Base-by-base conservation (phyloP, 257 asterid genomes). In the Linderniella brevidens region DNA sequence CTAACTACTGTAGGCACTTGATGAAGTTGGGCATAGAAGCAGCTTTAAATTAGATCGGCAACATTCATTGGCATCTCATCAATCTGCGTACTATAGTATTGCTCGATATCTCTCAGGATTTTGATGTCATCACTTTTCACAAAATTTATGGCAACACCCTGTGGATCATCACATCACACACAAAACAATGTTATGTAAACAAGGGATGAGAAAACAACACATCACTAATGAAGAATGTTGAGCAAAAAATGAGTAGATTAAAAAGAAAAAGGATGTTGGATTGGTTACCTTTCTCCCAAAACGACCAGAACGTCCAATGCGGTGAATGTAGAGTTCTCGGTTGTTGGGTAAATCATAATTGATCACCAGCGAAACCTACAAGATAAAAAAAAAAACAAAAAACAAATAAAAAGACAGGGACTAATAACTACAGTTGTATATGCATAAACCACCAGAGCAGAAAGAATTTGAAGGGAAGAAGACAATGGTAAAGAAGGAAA, bases 21-120 rank as follows among this genome's bases (percentile, higher is more conserved):
- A n/a, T n/a, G n/a, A n/a, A n/a, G n/a, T n/a, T n/a, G n/a, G n/a
- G n/a, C n/a, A n/a, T n/a, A n/a, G n/a, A n/a, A n/a, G n/a, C n/a
- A n/a, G n/a, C n/a, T n/a, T 73, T 40, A 75, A 17, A 88, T 78
- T 38, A 88, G 58, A 74, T 88, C 97, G 17, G 95, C 95, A 37
- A 88, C 95, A 35, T 88, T 88, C 97, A 83, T 88, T 11, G 97
- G 97, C 95, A 83, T 88, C 73, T 88, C 95, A 58, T 88, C 97
- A 0, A 83, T 88, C 64, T 88, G 97, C 5, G 97, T 88, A 59
- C 93, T 88, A 69, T 80, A 88, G 66, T 88, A 84, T 57, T 84
- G 95, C 74, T 88, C 95, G 42, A 88, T 84, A 49, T 83, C 97
- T 65, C 97, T 70, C 46, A 84, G 64, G 56, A 88, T 88, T 58